These are phyloP conservation scores for Ashbya aceris DNA, from an alignment of 1,139 yeast genomes.

Conservation along the genomic window DNA sequence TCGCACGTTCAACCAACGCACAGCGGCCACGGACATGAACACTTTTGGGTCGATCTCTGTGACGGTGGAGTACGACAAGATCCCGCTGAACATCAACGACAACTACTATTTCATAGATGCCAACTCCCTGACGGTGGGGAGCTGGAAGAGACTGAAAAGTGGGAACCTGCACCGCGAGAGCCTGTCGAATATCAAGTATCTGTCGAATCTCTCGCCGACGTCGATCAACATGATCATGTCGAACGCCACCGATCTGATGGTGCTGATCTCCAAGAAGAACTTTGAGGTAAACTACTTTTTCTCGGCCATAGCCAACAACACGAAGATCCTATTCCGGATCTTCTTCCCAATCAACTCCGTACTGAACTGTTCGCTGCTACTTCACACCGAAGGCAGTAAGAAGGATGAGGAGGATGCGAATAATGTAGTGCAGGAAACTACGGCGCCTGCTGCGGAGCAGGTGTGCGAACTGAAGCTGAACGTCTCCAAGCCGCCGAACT, in stretches of 20 bases:
- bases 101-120: conserved; percentile 62
- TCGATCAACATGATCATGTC: conserved; percentile 54
- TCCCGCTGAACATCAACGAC: conserved; percentile 52
- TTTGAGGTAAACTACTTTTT: conserved; percentile 66
- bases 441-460: conserved; percentile 9
- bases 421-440: conserved; percentile 5
- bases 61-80: conserved; percentile 28
- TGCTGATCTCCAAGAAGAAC: conserved; percentile 58
- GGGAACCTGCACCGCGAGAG: conserved; percentile 41
- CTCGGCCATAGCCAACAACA: conserved; percentile 56
- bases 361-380: conserved; percentile 31
- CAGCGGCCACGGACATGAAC: conserved; percentile 9
- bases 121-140: conserved; percentile 58
- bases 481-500: conserved; percentile 56
- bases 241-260: conserved; percentile 54
- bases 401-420: conserved; percentile 9
- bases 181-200: conserved; percentile 32
- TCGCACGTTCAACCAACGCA: conserved; percentile 6
- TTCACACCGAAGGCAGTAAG: conserved; percentile 27
- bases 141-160: conserved; percentile 68
- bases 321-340: conserved; percentile 59
- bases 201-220: conserved; percentile 58
- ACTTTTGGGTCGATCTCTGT: conserved; percentile 5
- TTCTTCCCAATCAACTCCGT: conserved; percentile 46
- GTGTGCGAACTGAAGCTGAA: conserved; percentile 44